Evolutionary conservation across 148 eudicot species (phyloP).

Genomic region (Cornus controversa): DNA sequence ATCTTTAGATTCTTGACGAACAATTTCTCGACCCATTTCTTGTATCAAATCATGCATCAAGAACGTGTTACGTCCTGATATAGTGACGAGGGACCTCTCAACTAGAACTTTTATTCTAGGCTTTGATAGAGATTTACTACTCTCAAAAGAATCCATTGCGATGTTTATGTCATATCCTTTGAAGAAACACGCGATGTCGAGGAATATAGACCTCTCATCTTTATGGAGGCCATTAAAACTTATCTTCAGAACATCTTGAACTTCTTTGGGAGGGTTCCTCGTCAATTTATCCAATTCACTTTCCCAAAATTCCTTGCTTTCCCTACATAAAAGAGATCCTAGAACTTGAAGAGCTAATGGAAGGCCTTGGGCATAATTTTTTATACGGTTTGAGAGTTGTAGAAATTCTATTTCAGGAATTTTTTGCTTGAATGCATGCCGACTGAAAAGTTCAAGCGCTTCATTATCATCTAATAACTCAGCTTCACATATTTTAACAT

Average conservation of each 20-base stretch:
- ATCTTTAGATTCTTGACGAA: too few relatives aligned
- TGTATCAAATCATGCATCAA: too few relatives aligned
- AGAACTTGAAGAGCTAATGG: conserved; percentile 18
- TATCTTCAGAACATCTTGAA: not conserved
- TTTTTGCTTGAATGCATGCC: not conserved
- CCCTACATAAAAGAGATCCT: not conserved
- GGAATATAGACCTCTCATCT: not conserved
- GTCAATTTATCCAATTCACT: not conserved
- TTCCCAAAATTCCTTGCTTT: not conserved
- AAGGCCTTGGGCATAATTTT: not conserved
- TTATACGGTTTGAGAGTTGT: not conserved
- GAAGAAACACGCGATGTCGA: not conserved
- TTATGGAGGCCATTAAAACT: not conserved
- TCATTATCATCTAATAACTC: too few relatives aligned
- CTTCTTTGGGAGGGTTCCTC: not conserved
- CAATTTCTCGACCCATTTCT: too few relatives aligned
- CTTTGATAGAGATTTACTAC: not conserved
- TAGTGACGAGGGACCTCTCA: not conserved
- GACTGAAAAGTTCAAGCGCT: too few relatives aligned
- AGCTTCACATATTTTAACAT: too few relatives aligned
- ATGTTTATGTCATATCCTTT: not conserved
- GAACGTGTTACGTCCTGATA: too few relatives aligned
- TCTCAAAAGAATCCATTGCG: not conserved
- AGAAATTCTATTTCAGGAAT: not conserved
- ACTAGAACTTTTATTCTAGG: not conserved